Evolutionary conservation across 495 filamentous ascomycete genomes (phyloP).

Genomic region (Penicillium canariense): DNA sequence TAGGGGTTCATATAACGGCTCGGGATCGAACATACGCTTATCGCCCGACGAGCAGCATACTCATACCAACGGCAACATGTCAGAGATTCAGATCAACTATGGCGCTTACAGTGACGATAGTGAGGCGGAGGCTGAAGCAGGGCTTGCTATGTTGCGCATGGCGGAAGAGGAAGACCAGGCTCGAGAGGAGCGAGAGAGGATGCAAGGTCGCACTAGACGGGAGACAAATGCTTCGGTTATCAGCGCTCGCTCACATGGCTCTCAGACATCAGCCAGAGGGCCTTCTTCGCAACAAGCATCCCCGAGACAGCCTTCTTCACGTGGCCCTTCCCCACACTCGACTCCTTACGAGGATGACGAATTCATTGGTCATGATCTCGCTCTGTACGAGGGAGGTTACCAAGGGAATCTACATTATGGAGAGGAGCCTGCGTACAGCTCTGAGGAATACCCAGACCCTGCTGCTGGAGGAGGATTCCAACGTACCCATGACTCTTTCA

Average conservation of each 20-base stretch:
- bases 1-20: conserved; percentile 22
- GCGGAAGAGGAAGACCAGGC: conserved; percentile 77
- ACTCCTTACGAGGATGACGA: conserved; percentile 57
- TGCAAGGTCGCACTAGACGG: conserved; percentile 54
- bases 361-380: conserved; percentile 69
- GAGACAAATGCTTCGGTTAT: conserved; percentile 42
- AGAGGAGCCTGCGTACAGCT: conserved; percentile 41
- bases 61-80: conserved; percentile 50
- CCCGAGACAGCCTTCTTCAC: conserved; percentile 1
- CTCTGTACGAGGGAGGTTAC: conserved; percentile 71
- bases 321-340: conserved; percentile 14
- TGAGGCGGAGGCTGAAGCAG: conserved; percentile 87
- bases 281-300: conserved; percentile 32
- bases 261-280: conserved; percentile 21
- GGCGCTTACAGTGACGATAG: conserved; percentile 69
- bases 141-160: conserved; percentile 76
- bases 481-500: conserved; percentile 31
- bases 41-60: conserved; percentile 46
- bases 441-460: conserved; percentile 24
- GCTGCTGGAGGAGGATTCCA: conserved; percentile 8
- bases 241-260: conserved; percentile 31
- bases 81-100: conserved; percentile 50
- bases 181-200: conserved; percentile 36
- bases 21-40: conserved; percentile 20
- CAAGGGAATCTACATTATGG: conserved; percentile 71